Base-by-base conservation (phyloP, 2,329 filamentous ascomycete genomes). In the Blastomyces parvus region DNA sequence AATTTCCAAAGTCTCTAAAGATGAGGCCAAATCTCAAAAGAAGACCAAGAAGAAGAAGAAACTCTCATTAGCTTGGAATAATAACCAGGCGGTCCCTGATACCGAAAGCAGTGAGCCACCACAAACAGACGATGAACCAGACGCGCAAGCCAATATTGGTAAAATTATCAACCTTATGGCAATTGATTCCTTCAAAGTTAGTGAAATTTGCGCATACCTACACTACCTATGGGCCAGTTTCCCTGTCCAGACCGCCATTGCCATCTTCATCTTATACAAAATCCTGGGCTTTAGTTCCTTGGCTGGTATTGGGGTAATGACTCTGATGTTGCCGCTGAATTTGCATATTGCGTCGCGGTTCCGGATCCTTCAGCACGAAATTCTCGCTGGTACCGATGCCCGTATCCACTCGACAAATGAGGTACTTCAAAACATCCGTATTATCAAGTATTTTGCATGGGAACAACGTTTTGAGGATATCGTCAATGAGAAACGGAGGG, bases 131-230 rank as follows among this genome's bases (percentile, higher is more conserved):
- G 70, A 69, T 40, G 70, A 72, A n/a, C 63, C 65, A 22, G 87
- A 91, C 66, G 84, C 88, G 64, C 91, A 96, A 77, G 93, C 91
- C 48, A 97, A 94, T 65, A 83, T 95, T 60, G 94, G 95, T 66
- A 96, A 94, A n/a, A 97, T 99, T 71, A 99, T 99, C 80, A 99
- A 97, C 75, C 81, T 99, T 68, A 99, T 99, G 94, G 95, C 94
- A 13, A 95, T 99, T 50, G 95, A 99, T 79, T 97, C 93, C 58
- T 97, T 97, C 85, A 99, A 99, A 78, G 91, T 99, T 62, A 89
- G 90, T 66, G 94, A 99, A 73, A 88, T 96, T 64, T 94, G 91
- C 46, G 89, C 93, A 0, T 99, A 99, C 74, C 80, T 99, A 40
- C 94, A 99, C 76, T 99, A 96, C 76, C 81, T 99, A n/a, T 89